Evolutionary conservation across 768 basidiomycete species (phyloP), one percentile per base, ranked within the genome.

Genomic region (Lentinula boryana): DNA sequence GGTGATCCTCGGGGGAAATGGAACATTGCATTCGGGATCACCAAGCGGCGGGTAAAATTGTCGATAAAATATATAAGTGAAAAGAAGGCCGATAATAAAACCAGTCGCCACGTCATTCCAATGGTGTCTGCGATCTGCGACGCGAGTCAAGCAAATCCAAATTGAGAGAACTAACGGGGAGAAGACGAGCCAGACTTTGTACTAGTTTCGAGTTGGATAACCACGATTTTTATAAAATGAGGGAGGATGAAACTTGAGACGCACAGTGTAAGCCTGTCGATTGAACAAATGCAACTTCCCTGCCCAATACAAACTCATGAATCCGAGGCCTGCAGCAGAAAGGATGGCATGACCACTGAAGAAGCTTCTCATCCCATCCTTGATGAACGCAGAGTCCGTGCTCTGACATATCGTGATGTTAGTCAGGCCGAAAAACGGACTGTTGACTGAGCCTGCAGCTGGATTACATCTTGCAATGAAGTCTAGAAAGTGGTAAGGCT

Each of bases 331-430:
- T 9, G 61, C 46, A 5, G 68, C 63, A 12, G 68, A 66, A 38
- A 69, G 66, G 57, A 64, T 65, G 36, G 68, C 66, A 61, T 69
- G 68, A n/a, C 68, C 68, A 41, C 68, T 69, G 64, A 69, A 69
- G 60, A 69, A 69, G 50, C 68, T 69, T 46, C 68, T 65, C 60
- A 67, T 65, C n/a, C 68, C 68, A 43, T 69, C 68, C 35, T 63
- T 64, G 58, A 69, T 64, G 61, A 69, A 56, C 3, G 63, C 62
- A 23, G 58, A 61, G 21, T 55, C 59, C 27, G 67, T n/a, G 4
- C 65, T 64, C 43, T 67, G 65, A 52, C 68, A 69, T 27, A 67
- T 63, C 9, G 62, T 66, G 23, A 64, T 41, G 48, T 69, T 67
- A n/a, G 64, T 62, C 6, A 69, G 67, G n/a, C 68, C 68, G 50